A percentile compares a stretch with the other conserved stretches of the same genome.
phyloP scores from a whole-genome alignment of 176 grass and related monocot species.

The bread wheat (Triticum aestivum) region DNA sequence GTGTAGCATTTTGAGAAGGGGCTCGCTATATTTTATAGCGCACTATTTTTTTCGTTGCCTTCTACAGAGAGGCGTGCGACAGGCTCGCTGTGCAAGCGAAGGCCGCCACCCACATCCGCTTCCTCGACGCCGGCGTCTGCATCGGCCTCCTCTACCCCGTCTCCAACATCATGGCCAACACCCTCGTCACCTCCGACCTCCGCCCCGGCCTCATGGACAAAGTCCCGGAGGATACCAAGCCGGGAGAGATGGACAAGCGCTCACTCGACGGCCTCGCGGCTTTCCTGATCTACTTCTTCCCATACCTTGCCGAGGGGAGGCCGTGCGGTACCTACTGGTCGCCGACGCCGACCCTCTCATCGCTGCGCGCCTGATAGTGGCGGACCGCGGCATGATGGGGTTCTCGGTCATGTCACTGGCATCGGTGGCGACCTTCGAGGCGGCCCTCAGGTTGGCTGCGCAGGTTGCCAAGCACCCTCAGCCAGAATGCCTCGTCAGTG shows the following conservation, averaged over 20 bases:
- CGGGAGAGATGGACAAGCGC: neutral
- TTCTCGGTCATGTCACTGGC: neutral
- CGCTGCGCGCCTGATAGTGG: constrained; percentile 7
- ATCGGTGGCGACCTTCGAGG: neutral
- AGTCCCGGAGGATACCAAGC: neutral
- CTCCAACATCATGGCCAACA: constrained; percentile 34
- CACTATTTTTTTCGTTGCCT: neutral
- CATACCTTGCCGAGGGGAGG: constrained; percentile 28
- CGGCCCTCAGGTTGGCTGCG: neutral
- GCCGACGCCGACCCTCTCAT: constrained; percentile 24
- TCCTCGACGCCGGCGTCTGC: constrained; percentile 27
- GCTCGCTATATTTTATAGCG: too few relatives aligned
- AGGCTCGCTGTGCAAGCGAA: neutral
- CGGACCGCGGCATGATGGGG: constrained; percentile 6
- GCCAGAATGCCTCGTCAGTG: neutral
- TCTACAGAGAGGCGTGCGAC: neutral
- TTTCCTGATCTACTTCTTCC: constrained; percentile 36
- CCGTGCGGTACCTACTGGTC: constrained; percentile 24
- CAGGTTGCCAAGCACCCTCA: constrained; percentile 14
- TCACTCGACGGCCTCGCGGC: constrained; percentile 9
- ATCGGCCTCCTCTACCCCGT: constrained; percentile 30
- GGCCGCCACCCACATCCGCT: neutral
- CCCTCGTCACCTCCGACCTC: neutral
- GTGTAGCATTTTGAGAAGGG: too few relatives aligned
- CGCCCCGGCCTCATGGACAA: neutral